Conservation (phyloP, 306 rosid species). For the Biancaea sappan region DNA sequence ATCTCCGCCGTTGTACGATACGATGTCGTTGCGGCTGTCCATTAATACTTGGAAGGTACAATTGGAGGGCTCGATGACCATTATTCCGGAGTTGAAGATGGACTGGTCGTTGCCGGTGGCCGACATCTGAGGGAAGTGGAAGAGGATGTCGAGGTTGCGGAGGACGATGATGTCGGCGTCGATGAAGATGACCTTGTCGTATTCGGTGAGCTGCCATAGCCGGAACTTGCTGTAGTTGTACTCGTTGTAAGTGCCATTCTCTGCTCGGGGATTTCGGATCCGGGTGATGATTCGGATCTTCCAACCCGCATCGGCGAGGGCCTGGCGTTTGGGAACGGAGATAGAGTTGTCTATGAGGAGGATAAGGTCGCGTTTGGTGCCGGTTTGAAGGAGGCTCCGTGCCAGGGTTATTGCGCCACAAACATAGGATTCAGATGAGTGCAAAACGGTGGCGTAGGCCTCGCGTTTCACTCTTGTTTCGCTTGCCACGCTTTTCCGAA, state of each 20-base stretch:
- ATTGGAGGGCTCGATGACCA: conserved; percentile 91
- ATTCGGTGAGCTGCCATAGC: conserved; percentile 85
- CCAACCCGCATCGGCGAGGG: conserved; percentile 73
- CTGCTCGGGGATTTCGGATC: conserved; percentile 77
- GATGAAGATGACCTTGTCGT: conserved; percentile 73
- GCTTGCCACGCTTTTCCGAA: conserved; percentile 42
- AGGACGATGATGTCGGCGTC: conserved; percentile 88
- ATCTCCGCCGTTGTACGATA: conserved; percentile 93
- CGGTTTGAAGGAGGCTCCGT: conserved; percentile 67
- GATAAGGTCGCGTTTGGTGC: conserved; percentile 82
- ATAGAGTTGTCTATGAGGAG: conserved; percentile 76
- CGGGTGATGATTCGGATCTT: conserved; percentile 63
- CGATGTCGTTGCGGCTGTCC: conserved; percentile 50
- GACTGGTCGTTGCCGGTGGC: conserved; percentile 88
- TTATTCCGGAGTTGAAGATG: conserved; percentile 87
- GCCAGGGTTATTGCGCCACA: conserved; percentile 92
- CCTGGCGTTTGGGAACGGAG: conserved; percentile 56
- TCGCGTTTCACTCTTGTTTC: conserved; percentile 53
- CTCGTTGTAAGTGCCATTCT: conserved; percentile 73
- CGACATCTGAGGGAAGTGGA: conserved; percentile 82
- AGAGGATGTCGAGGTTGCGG: conserved; percentile 79
- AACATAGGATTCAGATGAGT: conserved; percentile 73
- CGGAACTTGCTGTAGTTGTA: conserved; percentile 97
- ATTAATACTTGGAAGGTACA: conserved; percentile 72
- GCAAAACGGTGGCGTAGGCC: conserved; percentile 87